Conservation (phyloP, 2,329 filamentous ascomycete species). For the Aspergillus quadricinctus region DNA sequence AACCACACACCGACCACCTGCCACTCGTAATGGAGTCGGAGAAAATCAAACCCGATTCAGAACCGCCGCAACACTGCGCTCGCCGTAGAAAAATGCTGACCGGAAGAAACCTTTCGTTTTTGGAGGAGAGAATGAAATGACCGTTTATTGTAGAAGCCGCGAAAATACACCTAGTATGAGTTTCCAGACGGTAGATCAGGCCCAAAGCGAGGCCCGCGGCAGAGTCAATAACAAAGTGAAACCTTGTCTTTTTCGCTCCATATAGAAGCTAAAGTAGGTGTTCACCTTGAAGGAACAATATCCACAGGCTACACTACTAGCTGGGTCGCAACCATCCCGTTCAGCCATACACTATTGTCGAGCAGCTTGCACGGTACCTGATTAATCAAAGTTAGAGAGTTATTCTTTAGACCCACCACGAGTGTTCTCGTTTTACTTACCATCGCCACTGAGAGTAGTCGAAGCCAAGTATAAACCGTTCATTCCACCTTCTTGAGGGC, state of each 20-base stretch:
- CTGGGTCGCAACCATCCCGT: conserved; percentile 57
- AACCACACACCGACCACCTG: conserved; percentile 33
- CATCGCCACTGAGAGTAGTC: conserved; percentile 44
- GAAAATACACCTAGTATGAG: conserved; percentile 2
- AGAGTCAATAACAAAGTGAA: too few species aligned
- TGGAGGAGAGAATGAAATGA: conserved; percentile 5
- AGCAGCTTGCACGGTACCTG: conserved; percentile 52
- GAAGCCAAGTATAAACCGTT: conserved; percentile 47
- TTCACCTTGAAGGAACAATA: conserved; percentile 62
- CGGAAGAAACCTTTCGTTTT: conserved; percentile 13
- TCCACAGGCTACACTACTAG: conserved; percentile 66
- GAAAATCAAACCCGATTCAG: conserved; percentile 22
- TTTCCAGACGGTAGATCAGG: not conserved
- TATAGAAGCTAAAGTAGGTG: too few species aligned
- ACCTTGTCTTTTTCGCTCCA: too few species aligned
- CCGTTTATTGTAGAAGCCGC: not conserved
- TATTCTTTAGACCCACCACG: not conserved
- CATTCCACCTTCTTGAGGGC: conserved; percentile 41
- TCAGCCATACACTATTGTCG: conserved; percentile 45
- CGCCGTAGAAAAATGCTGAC: conserved; percentile 26
- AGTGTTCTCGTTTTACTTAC: conserved; percentile 25
- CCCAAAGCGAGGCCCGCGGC: not conserved
- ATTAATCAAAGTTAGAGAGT: conserved; percentile 26
- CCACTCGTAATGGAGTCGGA: conserved; percentile 28
- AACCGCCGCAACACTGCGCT: conserved; percentile 29